phyloP scores from a whole-genome alignment of 805 yeast genomes.

The Candida anglica region DNA sequence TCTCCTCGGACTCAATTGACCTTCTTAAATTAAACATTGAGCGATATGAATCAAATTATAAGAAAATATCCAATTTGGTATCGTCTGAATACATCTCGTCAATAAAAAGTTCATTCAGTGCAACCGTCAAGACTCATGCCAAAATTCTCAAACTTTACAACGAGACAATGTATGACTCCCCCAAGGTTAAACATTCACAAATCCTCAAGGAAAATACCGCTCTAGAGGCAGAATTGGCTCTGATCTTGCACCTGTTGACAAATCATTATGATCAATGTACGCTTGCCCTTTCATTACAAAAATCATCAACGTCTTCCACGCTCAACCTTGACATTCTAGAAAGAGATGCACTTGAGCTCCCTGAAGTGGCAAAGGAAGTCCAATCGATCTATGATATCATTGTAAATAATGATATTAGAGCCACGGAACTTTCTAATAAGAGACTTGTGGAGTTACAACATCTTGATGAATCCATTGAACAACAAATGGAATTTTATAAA shows the following conservation, averaged over 20 bases:
- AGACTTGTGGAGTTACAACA: constrained; percentile 9
- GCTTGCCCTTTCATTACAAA: constrained; percentile 41
- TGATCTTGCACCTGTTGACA: constrained; percentile 65
- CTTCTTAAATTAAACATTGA: constrained; percentile 20
- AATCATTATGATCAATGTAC: constrained; percentile 80
- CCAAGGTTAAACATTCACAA: neutral
- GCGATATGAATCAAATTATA: constrained; percentile 22
- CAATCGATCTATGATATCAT: constrained; percentile 33
- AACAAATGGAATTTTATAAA: constrained; percentile 13
- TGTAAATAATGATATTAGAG: constrained; percentile 29
- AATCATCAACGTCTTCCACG: too few relatives aligned
- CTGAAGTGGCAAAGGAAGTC: constrained; percentile 50
- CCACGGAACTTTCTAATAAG: constrained; percentile 16
- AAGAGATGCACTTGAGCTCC: constrained; percentile 54
- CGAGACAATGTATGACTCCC: constrained; percentile 3
- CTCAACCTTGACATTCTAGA: constrained; percentile 43
- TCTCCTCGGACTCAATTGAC: constrained; percentile 28
- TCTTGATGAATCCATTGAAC: constrained; percentile 7
- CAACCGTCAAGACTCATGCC: neutral
- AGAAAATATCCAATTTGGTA: neutral
- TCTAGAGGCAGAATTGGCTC: constrained; percentile 67
- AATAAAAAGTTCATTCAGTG: neutral
- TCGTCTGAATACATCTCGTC: neutral
- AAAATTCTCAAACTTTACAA: constrained; percentile 1
- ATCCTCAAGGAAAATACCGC: constrained; percentile 39